Percentiles rank a stretch among this genome's conserved stretches.
Conservation (phyloP, 805 yeast species). For the Myxozyma geophila region DNA sequence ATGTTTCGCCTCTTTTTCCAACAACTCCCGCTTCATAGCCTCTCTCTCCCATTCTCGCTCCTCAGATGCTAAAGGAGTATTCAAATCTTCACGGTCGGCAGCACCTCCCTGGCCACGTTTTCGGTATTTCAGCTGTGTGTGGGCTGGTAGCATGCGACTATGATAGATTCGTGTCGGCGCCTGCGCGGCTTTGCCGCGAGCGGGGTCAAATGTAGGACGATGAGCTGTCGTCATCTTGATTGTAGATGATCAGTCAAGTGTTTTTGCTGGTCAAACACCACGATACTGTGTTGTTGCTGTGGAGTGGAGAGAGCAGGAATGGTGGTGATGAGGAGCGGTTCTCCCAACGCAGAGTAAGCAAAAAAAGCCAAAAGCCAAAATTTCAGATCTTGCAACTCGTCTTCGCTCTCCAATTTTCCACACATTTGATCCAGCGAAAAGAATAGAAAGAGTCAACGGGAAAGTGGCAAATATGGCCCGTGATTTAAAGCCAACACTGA, state of each 20-base stretch:
- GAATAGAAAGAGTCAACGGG: too few species aligned
- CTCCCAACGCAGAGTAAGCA: not conserved
- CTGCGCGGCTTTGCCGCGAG: slow-evolving; percentile 56
- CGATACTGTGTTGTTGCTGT: too few species aligned
- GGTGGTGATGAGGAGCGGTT: not conserved
- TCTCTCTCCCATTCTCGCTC: slow-evolving; percentile 31
- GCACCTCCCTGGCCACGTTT: slow-evolving; percentile 45
- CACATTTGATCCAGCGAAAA: too few species aligned
- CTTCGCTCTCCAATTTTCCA: not conserved
- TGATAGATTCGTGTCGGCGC: slow-evolving; percentile 56
- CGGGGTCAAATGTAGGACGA: slow-evolving; percentile 69
- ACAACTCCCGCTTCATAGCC: slow-evolving; percentile 40
- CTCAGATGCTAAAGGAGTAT: slow-evolving; percentile 20
- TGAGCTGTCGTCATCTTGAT: slow-evolving; percentile 68
- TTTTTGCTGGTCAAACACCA: too few species aligned
- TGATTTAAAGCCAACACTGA: slow-evolving; percentile 49
- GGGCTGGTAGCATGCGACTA: slow-evolving; percentile 60
- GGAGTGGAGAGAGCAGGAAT: too few species aligned
- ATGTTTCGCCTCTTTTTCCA: slow-evolving; percentile 38
- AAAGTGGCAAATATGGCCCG: slow-evolving; percentile 1
- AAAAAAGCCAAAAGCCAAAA: not conserved
- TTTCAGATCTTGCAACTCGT: not conserved
- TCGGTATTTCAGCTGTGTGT: slow-evolving; percentile 56
- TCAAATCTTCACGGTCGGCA: slow-evolving; percentile 37
- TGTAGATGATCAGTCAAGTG: not conserved